Percentiles rank a stretch among this genome's conserved stretches.
phyloP scores from a whole-genome alignment of 192 early-diverging fungal species.

The Entomortierella chlamydospora region DNA sequence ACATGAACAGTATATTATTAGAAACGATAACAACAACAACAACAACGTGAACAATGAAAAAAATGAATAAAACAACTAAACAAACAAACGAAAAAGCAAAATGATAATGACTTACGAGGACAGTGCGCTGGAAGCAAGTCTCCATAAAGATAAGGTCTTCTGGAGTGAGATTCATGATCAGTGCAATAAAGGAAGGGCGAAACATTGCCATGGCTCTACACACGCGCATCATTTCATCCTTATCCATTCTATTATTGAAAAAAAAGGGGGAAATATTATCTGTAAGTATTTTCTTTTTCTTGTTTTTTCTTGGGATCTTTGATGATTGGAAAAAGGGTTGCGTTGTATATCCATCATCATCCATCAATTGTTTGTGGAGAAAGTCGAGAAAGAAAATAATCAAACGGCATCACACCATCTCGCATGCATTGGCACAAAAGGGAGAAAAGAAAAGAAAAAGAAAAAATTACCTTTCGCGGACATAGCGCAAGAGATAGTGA shows the following conservation, averaged over 20 bases:
- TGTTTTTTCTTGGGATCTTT: no score
- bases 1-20: no score
- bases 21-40: no score
- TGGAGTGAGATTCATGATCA: conserved; percentile 93
- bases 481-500: conserved; percentile 88
- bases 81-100: background rate
- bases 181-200: conserved; percentile 92
- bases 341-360: no score
- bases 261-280: background rate
- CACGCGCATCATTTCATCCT: conserved; percentile 89
- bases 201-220: conserved; percentile 90
- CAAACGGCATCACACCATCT: no score
- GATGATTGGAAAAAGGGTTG: no score
- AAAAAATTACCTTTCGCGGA: conserved; percentile 72
- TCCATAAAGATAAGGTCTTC: conserved; percentile 98
- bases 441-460: background rate
- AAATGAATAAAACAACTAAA: background rate
- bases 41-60: no score
- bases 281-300: background rate
- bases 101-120: conserved; percentile 66
- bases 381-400: background rate
- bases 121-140: conserved; percentile 93
- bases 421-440: background rate
- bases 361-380: no score
- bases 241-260: conserved; percentile 77